Evolutionary conservation across 257 asterid species (phyloP), one percentile per base, ranked within the genome.

Genomic region (Euphrasia confusa): DNA sequence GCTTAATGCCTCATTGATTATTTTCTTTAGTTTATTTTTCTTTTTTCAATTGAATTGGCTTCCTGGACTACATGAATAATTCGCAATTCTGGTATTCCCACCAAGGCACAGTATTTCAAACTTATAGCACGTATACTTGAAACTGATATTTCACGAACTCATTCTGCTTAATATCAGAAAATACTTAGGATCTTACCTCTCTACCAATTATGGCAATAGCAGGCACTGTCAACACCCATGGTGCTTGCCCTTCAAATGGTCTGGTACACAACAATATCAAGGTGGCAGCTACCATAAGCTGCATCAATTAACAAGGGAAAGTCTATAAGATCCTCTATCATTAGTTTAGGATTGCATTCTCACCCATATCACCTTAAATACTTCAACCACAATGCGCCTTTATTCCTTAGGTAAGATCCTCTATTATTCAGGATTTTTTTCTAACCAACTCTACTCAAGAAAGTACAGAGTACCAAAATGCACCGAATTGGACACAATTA

Each of bases 241-340:
- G 87, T 3, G 74, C 71, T 77, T 84, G 90, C 56, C 89, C 90
- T 66, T 85, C 92, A 73, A 81, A 64, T 10, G 99, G 96, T 69
- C 72, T 85, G 30, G 93, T 85, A 68, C 99, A 93, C 79, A 93
- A 74, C 78, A 93, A 78, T 77, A 93, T 84, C 84, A 93, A 81
- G 62, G 96, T 81, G 61, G 99, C 85, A 66, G 97, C 99, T 74
- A 93, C 97, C 96, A 85, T 93, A 64, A 93, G 93, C 99, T 93
- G 87, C 79, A 80, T 53, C 54, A 14, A 28, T 32, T 40, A 55
- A 50, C 26, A 56, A 65, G 48, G 28, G 48, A 14, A 64, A 24
- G 56, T 35, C 45, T 42, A 67, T 64, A 63, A 73, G 70, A 30
- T 15, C 59, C 70, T 21, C 61, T 56, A 30, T 27, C 27, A 63